Percentiles rank a stretch among this genome's conserved stretches.
phyloP scores from a whole-genome alignment of 768 basidiomycete species.

The Tylopilus rubrobrunneus region DNA sequence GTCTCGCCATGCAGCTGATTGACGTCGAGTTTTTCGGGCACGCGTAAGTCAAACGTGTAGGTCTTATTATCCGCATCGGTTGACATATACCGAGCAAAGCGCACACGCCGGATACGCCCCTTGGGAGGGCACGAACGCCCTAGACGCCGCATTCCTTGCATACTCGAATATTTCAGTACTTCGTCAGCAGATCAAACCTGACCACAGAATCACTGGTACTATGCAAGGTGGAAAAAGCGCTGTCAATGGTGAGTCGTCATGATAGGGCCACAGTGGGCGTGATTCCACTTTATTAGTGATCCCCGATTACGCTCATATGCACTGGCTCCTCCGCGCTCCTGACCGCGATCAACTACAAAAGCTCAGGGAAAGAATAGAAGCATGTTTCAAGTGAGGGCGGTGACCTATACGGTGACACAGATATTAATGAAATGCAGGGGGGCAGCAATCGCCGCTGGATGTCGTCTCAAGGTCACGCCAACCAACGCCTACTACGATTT shows the following conservation, averaged over 20 bases:
- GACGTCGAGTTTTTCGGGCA: constrained; percentile 72
- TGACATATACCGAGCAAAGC: constrained; percentile 32
- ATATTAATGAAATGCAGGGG: constrained; percentile 42
- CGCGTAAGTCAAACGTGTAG: constrained; percentile 42
- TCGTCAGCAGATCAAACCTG: constrained; percentile 84
- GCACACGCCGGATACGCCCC: constrained; percentile 80
- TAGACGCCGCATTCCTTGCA: constrained; percentile 84
- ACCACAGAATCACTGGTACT: constrained; percentile 75
- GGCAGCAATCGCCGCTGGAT: constrained; percentile 61
- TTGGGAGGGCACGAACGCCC: constrained; percentile 84
- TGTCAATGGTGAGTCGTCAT: constrained; percentile 53
- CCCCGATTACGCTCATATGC: constrained; percentile 77
- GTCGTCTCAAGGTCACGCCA: constrained; percentile 43
- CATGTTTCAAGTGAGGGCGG: constrained; percentile 64
- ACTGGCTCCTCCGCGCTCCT: constrained; percentile 69
- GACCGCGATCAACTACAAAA: constrained; percentile 50
- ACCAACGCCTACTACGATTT: constrained; percentile 51
- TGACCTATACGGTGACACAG: neutral
- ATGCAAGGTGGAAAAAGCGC: constrained; percentile 66
- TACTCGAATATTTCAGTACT: constrained; percentile 77
- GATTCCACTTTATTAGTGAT: constrained; percentile 50
- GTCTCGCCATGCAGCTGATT: constrained; percentile 62
- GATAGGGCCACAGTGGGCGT: neutral
- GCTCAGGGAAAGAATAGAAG: constrained; percentile 56
- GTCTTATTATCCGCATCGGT: neutral